Evolutionary conservation across 805 yeast genomes (phyloP), one percentile per base, ranked within the genome.

Genomic region (Ascoidea tarda): DNA sequence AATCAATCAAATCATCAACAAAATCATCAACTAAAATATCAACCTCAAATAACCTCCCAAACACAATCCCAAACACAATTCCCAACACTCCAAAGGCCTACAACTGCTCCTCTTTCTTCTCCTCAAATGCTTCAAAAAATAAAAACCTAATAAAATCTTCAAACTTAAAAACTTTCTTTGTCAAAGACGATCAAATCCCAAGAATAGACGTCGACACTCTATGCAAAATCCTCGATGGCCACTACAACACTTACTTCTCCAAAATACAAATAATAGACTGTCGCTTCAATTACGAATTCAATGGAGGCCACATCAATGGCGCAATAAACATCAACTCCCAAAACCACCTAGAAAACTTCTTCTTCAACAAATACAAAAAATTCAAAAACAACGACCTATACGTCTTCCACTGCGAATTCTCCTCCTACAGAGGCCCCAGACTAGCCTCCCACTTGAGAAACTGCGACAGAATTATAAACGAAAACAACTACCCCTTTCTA

Each of bases 321-420:
- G 95, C 98, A 6, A 60, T 86, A 52, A 93, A 91, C 64, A 73
- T 89, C 33, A 79, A 85, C 46, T 76, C 84, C 45, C 82, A 84
- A 59, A 77, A 76, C 52, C 84, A 79, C 50, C 69, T 91, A 47
- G 95, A 87, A 60, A 68, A 73, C 46, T 75, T 89, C 57, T 68
- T 75, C 31, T 59, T 59, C 16, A 56, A 55, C 8, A 56, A 59
- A 45, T 12, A 51, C 16, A 31, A 12, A 14, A 28, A 5, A 50
- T 46, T 38, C 56, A 33, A 59, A 59, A 28, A 62, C 59, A 46
- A 73, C 70, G 16, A 72, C 72, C 21, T 69, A 52, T 65, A 91
- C 5, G 74, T 93, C 8, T 91, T 93, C 71, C 97, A 93, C 67
- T 93, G 99, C 68, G 99, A 93, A 67, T 91, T 88, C 65, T 84